These are phyloP conservation scores for Dryas integrifolia DNA, from an alignment of 331 rosid genomes.

Conservation along the genomic window DNA sequence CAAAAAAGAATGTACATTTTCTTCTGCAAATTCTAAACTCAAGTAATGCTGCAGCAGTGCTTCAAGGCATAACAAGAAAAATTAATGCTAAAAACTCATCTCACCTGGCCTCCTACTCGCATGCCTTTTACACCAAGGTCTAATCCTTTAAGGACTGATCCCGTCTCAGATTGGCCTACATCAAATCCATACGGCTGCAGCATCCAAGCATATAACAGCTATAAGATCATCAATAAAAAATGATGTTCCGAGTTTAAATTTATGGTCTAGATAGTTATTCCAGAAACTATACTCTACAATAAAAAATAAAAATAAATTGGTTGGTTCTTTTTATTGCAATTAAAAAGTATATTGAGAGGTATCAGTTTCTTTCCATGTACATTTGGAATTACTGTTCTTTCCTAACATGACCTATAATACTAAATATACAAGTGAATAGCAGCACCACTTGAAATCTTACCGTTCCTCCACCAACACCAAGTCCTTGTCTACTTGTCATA, in stretches of 20 bases:
- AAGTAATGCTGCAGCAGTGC: background rate
- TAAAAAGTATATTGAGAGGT: background rate
- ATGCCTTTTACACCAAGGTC: slow-evolving; percentile 92
- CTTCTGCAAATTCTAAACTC: slow-evolving; percentile 7
- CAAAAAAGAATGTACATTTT: slow-evolving; percentile 3
- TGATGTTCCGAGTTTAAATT: background rate
- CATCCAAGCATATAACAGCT: slow-evolving; percentile 35
- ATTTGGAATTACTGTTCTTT: background rate
- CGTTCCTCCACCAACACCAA: slow-evolving; percentile 98
- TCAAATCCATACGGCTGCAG: slow-evolving; percentile 98
- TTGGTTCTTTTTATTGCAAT: background rate
- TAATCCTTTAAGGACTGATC: slow-evolving; percentile 81
- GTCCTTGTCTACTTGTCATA: slow-evolving; percentile 97
- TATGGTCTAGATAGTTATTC: slow-evolving; percentile 11
- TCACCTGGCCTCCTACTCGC: slow-evolving; percentile 96
- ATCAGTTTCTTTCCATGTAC: background rate
- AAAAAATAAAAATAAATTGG: background rate
- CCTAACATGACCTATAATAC: background rate
- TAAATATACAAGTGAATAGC: slow-evolving; percentile 1
- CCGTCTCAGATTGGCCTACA: slow-evolving; percentile 85
- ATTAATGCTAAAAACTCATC: slow-evolving; percentile 24
- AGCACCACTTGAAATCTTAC: slow-evolving; percentile 39
- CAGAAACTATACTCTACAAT: background rate
- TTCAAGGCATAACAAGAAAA: slow-evolving; percentile 12
- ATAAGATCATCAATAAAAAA: background rate